phyloP scores from a whole-genome alignment of 176 grass and related monocot species.

The Themeda triandra region DNA sequence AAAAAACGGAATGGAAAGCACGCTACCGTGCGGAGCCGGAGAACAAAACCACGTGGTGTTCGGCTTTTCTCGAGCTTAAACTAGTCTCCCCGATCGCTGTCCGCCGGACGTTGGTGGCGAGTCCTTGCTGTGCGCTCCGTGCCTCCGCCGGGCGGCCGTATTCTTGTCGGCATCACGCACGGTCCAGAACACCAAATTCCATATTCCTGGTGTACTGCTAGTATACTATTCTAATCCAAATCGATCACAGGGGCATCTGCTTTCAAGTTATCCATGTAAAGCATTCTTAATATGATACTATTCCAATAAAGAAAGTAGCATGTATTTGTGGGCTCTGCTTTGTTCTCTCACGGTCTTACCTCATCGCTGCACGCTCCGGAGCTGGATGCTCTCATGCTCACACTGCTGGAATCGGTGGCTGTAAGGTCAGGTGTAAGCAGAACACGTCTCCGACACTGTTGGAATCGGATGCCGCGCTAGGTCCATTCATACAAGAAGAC shows the following conservation, averaged over 20 bases:
- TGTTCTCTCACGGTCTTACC: background rate
- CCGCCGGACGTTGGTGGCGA: background rate
- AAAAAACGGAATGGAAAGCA: background rate
- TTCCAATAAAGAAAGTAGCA: background rate
- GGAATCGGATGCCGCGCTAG: background rate
- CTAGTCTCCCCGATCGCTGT: background rate
- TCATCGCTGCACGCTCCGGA: background rate
- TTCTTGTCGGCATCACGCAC: background rate
- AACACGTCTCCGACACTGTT: background rate
- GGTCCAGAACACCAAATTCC: background rate
- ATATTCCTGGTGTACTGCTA: background rate
- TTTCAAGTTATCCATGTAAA: background rate
- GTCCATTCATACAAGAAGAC: background rate
- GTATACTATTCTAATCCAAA: background rate
- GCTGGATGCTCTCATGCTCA: too few species aligned
- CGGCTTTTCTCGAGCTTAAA: background rate
- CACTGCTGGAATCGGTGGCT: background rate
- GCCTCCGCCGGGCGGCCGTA: background rate
- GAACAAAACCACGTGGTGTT: background rate
- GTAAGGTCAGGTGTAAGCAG: background rate
- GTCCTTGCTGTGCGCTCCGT: background rate
- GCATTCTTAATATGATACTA: background rate
- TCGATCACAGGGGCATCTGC: background rate
- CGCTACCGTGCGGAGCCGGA: background rate
- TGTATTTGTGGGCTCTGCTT: background rate